Evolutionary conservation across 75 land plant genomes (phyloP).

Genomic region (Adiantum capillusveneris): DNA sequence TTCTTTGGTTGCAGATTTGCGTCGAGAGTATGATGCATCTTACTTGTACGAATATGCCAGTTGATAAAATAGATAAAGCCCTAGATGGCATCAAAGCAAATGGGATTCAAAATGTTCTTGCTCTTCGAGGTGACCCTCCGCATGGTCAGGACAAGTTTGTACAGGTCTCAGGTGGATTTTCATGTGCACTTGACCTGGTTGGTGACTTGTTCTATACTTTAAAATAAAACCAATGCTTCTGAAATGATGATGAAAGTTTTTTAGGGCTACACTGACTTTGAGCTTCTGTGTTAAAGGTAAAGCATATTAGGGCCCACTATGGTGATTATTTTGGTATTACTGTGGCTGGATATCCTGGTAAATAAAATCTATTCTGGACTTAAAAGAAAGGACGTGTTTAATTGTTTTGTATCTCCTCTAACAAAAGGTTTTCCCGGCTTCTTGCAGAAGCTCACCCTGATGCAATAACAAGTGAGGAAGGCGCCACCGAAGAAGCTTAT

Average conservation of each 20-base stretch:
- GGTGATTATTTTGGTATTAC: slow-evolving; percentile 95
- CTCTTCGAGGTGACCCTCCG: slow-evolving; percentile 94
- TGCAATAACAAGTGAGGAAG: slow-evolving; percentile 44
- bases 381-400: not conserved
- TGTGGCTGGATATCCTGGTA: slow-evolving; percentile 99
- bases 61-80: slow-evolving; percentile 86
- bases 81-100: slow-evolving; percentile 62
- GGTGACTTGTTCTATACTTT: not conserved
- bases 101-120: slow-evolving; percentile 94
- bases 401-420: no score
- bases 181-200: slow-evolving; percentile 94
- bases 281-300: slow-evolving; percentile 39
- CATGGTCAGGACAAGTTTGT: slow-evolving; percentile 94
- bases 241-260: no score
- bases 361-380: not conserved
- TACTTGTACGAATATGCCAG: slow-evolving; percentile 98
- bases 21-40: slow-evolving; percentile 99
- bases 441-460: slow-evolving; percentile 97
- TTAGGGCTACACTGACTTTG: no score
- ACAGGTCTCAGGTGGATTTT: slow-evolving; percentile 74
- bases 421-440: no score
- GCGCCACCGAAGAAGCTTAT: slow-evolving; percentile 67
- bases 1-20: slow-evolving; percentile 38
- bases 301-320: slow-evolving; percentile 67
- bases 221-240: not conserved